Percentiles rank a stretch among this genome's conserved stretches.
Conservation (phyloP, 495 filamentous ascomycete genomes). For the Neurospora sp. region DNA sequence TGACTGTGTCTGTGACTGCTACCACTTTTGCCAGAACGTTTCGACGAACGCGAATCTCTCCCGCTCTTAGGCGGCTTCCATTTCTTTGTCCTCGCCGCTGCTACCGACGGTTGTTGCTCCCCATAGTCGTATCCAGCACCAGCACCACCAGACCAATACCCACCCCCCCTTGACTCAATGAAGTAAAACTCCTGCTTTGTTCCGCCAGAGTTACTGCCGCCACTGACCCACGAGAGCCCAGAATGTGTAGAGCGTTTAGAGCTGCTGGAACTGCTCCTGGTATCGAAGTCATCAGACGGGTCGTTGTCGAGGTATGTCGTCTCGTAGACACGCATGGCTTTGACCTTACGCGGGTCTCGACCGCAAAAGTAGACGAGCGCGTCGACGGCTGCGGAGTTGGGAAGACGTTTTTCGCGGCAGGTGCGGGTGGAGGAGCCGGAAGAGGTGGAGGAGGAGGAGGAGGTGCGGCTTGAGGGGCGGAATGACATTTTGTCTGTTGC, state of each 20-base stretch:
- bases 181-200: slow-evolving; percentile 10
- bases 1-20: not conserved
- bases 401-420: slow-evolving; percentile 7
- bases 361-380: slow-evolving; percentile 16
- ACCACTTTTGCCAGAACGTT: not conserved
- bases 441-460: slow-evolving; percentile 4
- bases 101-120: not conserved
- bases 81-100: not conserved
- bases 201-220: not conserved
- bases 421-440: slow-evolving; percentile 6
- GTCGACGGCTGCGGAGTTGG: slow-evolving; percentile 13
- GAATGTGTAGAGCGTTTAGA: not conserved
- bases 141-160: slow-evolving; percentile 1
- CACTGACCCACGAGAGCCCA: slow-evolving; percentile 7
- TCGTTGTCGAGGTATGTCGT: slow-evolving; percentile 7
- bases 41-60: slow-evolving; percentile 3
- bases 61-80: not conserved
- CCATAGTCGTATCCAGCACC: not conserved
- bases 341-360: slow-evolving; percentile 15
- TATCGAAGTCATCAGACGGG: slow-evolving; percentile 5
- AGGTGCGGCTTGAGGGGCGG: slow-evolving; percentile 1
- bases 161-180: slow-evolving; percentile 2
- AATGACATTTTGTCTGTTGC: not conserved
- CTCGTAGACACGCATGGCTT: slow-evolving; percentile 14
- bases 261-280: slow-evolving; percentile 5